Conservation (phyloP, 78 protist species). For the Dictyostelium firmibasis region DNA sequence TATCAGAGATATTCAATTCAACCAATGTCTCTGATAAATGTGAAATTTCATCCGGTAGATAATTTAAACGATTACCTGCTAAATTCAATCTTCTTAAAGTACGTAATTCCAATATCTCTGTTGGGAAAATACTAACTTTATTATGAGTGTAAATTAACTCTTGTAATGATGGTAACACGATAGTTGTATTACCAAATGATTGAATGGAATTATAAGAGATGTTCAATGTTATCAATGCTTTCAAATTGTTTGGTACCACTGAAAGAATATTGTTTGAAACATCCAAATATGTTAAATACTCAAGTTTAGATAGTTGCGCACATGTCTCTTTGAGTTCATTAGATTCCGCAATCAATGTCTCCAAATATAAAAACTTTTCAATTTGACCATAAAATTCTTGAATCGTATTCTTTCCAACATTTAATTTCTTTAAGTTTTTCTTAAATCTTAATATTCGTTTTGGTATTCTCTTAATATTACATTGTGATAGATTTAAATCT, state of each 20-base stretch:
- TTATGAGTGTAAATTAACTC: slow-evolving; percentile 52
- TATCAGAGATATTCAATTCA: slow-evolving; percentile 32
- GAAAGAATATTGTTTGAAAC: slow-evolving; percentile 53
- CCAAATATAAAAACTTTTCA: slow-evolving; percentile 11
- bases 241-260: slow-evolving; percentile 48
- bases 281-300: slow-evolving; percentile 2
- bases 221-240: neutral
- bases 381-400: slow-evolving; percentile 27
- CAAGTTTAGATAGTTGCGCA: slow-evolving; percentile 27
- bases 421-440: slow-evolving; percentile 34
- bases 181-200: neutral
- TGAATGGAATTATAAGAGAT: slow-evolving; percentile 19
- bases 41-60: slow-evolving; percentile 56
- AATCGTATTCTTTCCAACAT: slow-evolving; percentile 69
- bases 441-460: slow-evolving; percentile 36
- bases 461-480: slow-evolving; percentile 48
- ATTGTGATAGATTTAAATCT: slow-evolving; percentile 44
- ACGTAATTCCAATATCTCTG: slow-evolving; percentile 55
- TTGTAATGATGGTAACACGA: slow-evolving; percentile 28
- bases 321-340: slow-evolving; percentile 42
- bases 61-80: slow-evolving; percentile 49
- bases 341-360: slow-evolving; percentile 47
- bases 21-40: neutral
- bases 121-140: slow-evolving; percentile 59
- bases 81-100: slow-evolving; percentile 14